Conservation (phyloP, 805 yeast genomes). For the Saturnispora saitoi region DNA sequence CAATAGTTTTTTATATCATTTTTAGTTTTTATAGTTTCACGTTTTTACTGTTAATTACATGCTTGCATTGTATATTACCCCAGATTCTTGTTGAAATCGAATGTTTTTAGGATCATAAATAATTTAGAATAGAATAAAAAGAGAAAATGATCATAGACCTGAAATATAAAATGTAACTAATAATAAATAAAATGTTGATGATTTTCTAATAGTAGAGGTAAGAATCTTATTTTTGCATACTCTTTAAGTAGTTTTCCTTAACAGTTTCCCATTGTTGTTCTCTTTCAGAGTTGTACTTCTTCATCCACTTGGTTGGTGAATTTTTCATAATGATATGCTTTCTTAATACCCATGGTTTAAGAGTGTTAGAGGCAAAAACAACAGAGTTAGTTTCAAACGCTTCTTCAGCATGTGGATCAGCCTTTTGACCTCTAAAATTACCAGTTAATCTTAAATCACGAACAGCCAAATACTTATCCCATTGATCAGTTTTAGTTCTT, state of each 20-base stretch:
- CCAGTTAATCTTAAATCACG: slow-evolving; percentile 78
- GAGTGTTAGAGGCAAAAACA: slow-evolving; percentile 26
- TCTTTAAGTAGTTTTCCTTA: slow-evolving; percentile 29
- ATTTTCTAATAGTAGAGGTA: neutral
- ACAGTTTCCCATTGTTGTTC: slow-evolving; percentile 27
- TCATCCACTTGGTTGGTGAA: slow-evolving; percentile 30
- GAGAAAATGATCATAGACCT: slow-evolving; percentile 3
- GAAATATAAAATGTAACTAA: slow-evolving; percentile 9
- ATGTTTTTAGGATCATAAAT: slow-evolving; percentile 4
- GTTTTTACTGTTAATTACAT: slow-evolving; percentile 1
- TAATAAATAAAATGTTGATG: slow-evolving; percentile 11
- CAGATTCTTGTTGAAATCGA: neutral
- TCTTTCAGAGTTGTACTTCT: slow-evolving; percentile 28
- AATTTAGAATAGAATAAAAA: slow-evolving; percentile 2
- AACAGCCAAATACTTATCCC: slow-evolving; percentile 51
- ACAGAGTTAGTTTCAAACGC: slow-evolving; percentile 64
- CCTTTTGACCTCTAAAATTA: slow-evolving; percentile 56
- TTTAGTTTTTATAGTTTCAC: neutral
- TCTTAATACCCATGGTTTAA: slow-evolving; percentile 32
- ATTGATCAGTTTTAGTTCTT: slow-evolving; percentile 44
- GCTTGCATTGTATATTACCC: neutral
- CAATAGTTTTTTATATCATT: neutral
- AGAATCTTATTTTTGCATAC: slow-evolving; percentile 25
- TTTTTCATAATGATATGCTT: slow-evolving; percentile 33
- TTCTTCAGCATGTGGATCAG: slow-evolving; percentile 58